phyloP scores from a whole-genome alignment of 805 yeast genomes.

The Saccharomycopsis amapae region DNA sequence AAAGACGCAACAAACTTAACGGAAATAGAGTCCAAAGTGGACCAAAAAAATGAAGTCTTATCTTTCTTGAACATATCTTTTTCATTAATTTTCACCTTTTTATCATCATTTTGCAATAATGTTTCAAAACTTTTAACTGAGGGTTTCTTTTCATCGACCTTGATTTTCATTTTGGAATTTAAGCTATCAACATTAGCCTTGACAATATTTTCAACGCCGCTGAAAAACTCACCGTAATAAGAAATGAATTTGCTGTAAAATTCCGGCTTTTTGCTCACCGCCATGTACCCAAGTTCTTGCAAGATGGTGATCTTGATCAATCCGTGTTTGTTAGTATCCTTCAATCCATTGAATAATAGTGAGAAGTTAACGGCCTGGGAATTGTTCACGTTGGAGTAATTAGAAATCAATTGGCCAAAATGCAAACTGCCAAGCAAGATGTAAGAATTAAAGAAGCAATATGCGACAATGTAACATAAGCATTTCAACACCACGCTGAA shows the following conservation, averaged over 20 bases:
- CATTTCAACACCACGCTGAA: constrained; percentile 11
- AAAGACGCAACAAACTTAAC: constrained; percentile 9
- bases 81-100: constrained; percentile 1
- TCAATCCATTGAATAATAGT: constrained; percentile 13
- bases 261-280: constrained; percentile 1
- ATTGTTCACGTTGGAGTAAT: constrained; percentile 8
- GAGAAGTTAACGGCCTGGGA: constrained; percentile 6
- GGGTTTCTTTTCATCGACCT: not conserved
- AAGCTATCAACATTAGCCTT: constrained; percentile 2
- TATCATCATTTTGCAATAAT: not conserved
- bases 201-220: not conserved
- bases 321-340: not conserved
- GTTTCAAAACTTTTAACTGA: not conserved
- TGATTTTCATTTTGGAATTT: not conserved
- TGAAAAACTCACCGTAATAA: constrained; percentile 7
- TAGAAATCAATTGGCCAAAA: constrained; percentile 15
- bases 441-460: constrained; percentile 17
- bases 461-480: not conserved
- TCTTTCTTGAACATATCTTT: constrained; percentile 3
- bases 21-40: constrained; percentile 12
- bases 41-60: constrained; percentile 10
- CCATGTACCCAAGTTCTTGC: constrained; percentile 17
- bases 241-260: constrained; percentile 7
- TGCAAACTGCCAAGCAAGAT: constrained; percentile 18
- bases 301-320: constrained; percentile 11